These are phyloP conservation scores for Metschnikowia drakensbergensis DNA, from an alignment of 805 yeast genomes.

Conservation along the genomic window DNA sequence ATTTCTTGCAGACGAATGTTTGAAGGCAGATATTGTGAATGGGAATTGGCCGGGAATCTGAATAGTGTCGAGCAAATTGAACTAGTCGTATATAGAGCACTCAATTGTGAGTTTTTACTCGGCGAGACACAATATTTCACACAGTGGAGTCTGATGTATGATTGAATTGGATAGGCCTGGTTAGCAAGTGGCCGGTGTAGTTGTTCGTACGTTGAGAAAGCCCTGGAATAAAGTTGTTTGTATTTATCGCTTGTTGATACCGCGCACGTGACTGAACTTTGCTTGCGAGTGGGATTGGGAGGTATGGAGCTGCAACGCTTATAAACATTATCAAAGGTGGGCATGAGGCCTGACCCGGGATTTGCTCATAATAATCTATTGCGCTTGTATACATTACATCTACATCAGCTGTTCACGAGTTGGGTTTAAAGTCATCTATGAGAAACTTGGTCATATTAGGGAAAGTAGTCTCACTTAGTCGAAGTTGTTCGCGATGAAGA, in stretches of 20 bases:
- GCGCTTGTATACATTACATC: not conserved
- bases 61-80: not conserved
- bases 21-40: not conserved
- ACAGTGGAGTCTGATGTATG: not conserved
- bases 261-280: conserved; percentile 4
- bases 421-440: not conserved
- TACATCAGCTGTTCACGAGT: not conserved
- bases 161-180: not conserved
- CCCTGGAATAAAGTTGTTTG: not conserved
- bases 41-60: not conserved
- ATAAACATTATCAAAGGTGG: too few species aligned
- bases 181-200: not conserved
- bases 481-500: conserved; percentile 19
- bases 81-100: not conserved
- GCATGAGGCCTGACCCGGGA: too few species aligned
- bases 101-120: not conserved
- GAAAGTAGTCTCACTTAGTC: not conserved
- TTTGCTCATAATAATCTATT: not conserved
- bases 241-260: conserved; percentile 3
- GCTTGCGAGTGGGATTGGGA: not conserved
- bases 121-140: not conserved
- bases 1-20: not conserved
- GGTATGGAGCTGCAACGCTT: not conserved
- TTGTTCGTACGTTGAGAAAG: not conserved
- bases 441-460: not conserved